Evolutionary conservation across 176 grass and related monocot species (phyloP).

Genomic region (Urochloa ruziziensis): DNA sequence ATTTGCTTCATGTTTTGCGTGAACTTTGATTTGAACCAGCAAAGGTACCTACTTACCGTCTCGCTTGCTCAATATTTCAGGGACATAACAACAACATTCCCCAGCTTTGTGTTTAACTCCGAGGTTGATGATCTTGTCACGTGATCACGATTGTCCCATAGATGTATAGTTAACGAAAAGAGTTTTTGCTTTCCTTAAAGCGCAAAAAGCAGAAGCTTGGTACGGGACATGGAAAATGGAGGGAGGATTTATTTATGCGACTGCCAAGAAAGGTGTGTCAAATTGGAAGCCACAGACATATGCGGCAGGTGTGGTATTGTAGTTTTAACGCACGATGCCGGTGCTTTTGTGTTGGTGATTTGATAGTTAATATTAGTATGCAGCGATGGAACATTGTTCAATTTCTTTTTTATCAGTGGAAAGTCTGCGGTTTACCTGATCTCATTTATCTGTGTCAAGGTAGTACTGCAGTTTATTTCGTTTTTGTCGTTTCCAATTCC

Average conservation of each 20-base stretch:
- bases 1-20: not conserved
- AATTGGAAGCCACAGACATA: not conserved
- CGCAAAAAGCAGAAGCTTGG: conserved; percentile 1
- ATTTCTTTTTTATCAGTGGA: not conserved
- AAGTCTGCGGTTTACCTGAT: not conserved
- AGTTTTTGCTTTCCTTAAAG: not conserved
- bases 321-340: not conserved
- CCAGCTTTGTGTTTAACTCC: conserved; percentile 91
- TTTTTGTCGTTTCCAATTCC: not conserved
- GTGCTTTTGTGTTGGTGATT: conserved; percentile 24
- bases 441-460: not conserved
- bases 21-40: conserved; percentile 10
- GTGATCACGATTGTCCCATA: conserved; percentile 27
- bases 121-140: conserved; percentile 82
- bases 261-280: not conserved
- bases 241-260: not conserved
- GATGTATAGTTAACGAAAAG: conserved; percentile 32
- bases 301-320: not conserved
- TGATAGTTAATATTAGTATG: not conserved
- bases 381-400: not conserved
- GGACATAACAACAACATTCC: conserved; percentile 99
- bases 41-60: not conserved
- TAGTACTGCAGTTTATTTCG: not conserved
- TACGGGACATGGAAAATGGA: not conserved
- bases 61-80: conserved; percentile 42